phyloP scores from a whole-genome alignment of 1,139 yeast species.

The Kodamaea sp. region DNA sequence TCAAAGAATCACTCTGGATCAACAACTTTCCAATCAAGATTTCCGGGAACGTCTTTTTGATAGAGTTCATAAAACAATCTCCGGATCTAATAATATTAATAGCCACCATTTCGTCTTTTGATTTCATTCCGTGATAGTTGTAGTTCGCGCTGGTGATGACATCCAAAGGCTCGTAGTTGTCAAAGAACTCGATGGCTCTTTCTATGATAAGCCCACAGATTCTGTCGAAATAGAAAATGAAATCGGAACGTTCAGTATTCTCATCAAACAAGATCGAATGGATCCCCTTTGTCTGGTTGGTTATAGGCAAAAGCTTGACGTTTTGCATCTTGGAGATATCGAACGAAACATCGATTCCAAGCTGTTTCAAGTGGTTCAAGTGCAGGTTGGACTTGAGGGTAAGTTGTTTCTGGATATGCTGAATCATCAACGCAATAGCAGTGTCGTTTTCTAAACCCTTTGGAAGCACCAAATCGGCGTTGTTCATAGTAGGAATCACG shows the following conservation, averaged over 20 bases:
- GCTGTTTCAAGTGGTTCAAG: conserved; percentile 53
- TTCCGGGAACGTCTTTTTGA: conserved; percentile 75
- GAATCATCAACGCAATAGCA: conserved; percentile 77
- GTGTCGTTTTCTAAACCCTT: conserved; percentile 80
- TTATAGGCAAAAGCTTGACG: conserved; percentile 47
- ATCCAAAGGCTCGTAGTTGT: conserved; percentile 24
- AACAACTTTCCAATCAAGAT: conserved; percentile 78
- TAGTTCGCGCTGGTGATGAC: conserved; percentile 30
- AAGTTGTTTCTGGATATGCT: conserved; percentile 77
- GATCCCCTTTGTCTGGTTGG: conserved; percentile 72
- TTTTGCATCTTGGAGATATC: conserved; percentile 30
- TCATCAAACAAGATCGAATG: conserved; percentile 66
- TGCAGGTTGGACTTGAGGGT: conserved; percentile 65
- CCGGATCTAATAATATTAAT: conserved; percentile 88
- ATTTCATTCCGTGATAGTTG: conserved; percentile 39
- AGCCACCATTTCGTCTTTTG: conserved; percentile 58
- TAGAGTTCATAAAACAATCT: conserved; percentile 81
- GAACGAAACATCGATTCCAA: conserved; percentile 47
- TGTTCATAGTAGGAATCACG: conserved; percentile 74
- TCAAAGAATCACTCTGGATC: conserved; percentile 81
- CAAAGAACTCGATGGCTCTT: conserved; percentile 56
- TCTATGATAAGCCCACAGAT: conserved; percentile 70
- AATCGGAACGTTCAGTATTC: conserved; percentile 65
- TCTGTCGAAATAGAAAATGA: conserved; percentile 83
- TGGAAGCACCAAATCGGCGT: conserved; percentile 86